Evolutionary conservation across 2,329 filamentous ascomycete species (phyloP).

Genomic region (Diaporthe ampelina): DNA sequence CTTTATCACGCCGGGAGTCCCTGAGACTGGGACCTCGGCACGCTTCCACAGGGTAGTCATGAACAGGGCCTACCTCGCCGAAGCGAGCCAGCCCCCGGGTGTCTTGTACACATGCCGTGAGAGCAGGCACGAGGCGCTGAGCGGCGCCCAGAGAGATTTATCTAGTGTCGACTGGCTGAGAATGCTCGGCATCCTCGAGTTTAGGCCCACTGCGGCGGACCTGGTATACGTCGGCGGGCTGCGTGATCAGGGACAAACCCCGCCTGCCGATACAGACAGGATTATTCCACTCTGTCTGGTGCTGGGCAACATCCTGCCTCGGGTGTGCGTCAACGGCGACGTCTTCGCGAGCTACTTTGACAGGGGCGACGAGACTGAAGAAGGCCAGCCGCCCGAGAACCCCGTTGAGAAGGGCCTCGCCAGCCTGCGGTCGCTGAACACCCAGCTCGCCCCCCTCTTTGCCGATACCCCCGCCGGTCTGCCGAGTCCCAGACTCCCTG

Average conservation of each 20-base stretch:
- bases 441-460: background rate
- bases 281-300: background rate
- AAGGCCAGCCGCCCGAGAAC: background rate
- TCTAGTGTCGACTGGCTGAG: background rate
- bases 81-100: background rate
- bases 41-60: background rate
- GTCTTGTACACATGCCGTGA: background rate
- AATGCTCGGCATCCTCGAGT: background rate
- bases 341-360: background rate
- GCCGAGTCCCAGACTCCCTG: background rate
- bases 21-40: background rate
- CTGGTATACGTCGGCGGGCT: background rate
- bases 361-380: background rate
- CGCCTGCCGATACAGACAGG: background rate
- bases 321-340: background rate
- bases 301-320: background rate
- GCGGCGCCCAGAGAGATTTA: background rate
- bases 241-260: rapidly evolving
- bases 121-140: background rate
- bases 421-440: background rate
- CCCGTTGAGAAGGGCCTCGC: background rate
- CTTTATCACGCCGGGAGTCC: background rate
- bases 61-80: background rate
- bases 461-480: background rate
- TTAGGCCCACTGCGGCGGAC: background rate